Conservation (phyloP, 2,329 filamentous ascomycete genomes). For the Aspergillus alliaceus region DNA sequence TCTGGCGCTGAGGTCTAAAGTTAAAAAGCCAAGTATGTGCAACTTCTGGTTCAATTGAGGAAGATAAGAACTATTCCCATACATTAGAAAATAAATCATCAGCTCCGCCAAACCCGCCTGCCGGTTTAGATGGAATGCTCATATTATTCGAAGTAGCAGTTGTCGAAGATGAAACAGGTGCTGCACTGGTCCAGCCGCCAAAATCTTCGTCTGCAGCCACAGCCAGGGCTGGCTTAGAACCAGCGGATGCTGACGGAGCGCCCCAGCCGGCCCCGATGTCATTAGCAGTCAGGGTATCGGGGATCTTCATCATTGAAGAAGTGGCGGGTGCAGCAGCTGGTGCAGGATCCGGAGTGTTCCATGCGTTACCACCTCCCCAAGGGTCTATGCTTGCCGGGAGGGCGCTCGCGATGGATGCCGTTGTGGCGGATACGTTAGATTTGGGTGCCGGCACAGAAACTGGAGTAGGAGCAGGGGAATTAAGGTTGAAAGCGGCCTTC, state of each 20-base stretch:
- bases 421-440: conserved; percentile 37
- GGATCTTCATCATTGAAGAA: conserved; percentile 41
- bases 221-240: conserved; percentile 52
- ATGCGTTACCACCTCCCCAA: conserved; percentile 82
- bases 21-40: conserved; percentile 16
- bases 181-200: conserved; percentile 84
- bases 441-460: conserved; percentile 44
- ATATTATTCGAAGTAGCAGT: conserved; percentile 40
- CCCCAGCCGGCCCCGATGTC: conserved; percentile 70
- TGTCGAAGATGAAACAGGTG: conserved; percentile 53
- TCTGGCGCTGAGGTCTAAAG: conserved; percentile 15
- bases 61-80: conserved; percentile 64
- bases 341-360: conserved; percentile 66
- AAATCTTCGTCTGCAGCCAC: conserved; percentile 92
- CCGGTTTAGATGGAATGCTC: conserved; percentile 45
- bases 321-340: conserved; percentile 42
- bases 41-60: background rate
- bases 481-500: conserved; percentile 78
- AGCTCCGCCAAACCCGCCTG: conserved; percentile 60
- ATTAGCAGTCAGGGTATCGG: conserved; percentile 52
- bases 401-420: conserved; percentile 45
- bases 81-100: conserved; percentile 96
- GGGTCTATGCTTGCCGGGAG: conserved; percentile 60
- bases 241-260: conserved; percentile 30
- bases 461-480: conserved; percentile 44